Conservation (phyloP, 2,329 filamentous ascomycete species). For the Ascochyta lentis region DNA sequence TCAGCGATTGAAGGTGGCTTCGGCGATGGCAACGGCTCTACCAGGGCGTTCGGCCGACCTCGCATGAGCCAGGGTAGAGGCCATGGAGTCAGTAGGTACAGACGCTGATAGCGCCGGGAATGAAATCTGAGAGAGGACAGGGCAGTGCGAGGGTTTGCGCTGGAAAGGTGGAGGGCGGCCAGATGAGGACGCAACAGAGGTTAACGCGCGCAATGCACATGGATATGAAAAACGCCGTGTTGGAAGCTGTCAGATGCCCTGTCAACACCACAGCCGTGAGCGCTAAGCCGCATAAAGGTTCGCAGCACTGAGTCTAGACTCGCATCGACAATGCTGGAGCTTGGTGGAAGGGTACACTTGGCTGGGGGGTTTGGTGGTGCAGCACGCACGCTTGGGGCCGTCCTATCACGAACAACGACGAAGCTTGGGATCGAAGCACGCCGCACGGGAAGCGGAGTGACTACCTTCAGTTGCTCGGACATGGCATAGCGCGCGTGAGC, state of each 20-base stretch:
- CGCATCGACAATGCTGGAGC: slow-evolving; percentile 9
- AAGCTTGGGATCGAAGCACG: not conserved
- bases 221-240: slow-evolving; percentile 5
- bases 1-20: not conserved
- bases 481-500: not conserved
- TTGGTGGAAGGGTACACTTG: slow-evolving; percentile 13
- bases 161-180: slow-evolving; percentile 1
- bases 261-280: slow-evolving; percentile 13
- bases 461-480: not conserved
- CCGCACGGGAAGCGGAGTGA: not conserved
- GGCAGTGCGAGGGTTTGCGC: not conserved
- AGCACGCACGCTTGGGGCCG: slow-evolving; percentile 11
- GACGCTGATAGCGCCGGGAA: not conserved
- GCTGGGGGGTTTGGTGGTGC: slow-evolving; percentile 17
- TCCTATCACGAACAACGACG: slow-evolving; percentile 10
- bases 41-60: slow-evolving; percentile 2
- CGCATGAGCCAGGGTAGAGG: not conserved
- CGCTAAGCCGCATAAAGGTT: slow-evolving; percentile 17
- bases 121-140: not conserved
- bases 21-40: not conserved
- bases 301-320: slow-evolving; percentile 20
- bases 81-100: too few species aligned
- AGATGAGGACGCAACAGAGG: slow-evolving; percentile 20
- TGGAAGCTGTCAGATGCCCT: slow-evolving; percentile 12
- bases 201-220: slow-evolving; percentile 19